These are phyloP conservation scores for Rhizodiscina lignyota DNA, from an alignment of 495 filamentous ascomycete species.

Conservation along the genomic window DNA sequence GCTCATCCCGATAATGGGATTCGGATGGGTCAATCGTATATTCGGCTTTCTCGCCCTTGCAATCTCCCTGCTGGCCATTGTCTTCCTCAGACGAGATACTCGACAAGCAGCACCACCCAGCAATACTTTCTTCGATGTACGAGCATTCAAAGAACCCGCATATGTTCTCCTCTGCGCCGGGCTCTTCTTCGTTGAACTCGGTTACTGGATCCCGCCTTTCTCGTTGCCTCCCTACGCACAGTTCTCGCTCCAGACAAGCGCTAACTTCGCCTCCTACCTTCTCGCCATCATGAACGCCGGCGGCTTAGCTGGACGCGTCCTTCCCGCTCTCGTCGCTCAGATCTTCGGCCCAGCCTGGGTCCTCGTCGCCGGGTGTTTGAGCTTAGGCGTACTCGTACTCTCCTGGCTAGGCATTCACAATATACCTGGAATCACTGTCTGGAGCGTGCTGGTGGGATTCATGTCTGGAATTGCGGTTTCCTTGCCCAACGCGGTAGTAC, in stretches of 20 bases:
- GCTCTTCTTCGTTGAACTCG: constrained; percentile 30
- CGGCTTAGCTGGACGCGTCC: constrained; percentile 38
- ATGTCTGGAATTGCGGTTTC: constrained; percentile 55
- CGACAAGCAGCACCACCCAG: constrained; percentile 40
- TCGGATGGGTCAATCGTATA: constrained; percentile 53
- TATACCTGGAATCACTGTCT: constrained; percentile 44
- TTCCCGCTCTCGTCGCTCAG: constrained; percentile 38
- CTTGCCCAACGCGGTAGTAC: constrained; percentile 39
- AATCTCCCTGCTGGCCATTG: constrained; percentile 40
- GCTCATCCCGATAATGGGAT: constrained; percentile 44
- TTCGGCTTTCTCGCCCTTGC: constrained; percentile 49
- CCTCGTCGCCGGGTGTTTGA: constrained; percentile 14
- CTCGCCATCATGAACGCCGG: constrained; percentile 16
- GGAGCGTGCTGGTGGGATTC: constrained; percentile 51
- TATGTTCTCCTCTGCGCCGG: constrained; percentile 20
- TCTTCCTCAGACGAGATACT: constrained; percentile 38
- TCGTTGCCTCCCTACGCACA: constrained; percentile 34
- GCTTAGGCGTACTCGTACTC: constrained; percentile 25
- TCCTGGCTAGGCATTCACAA: constrained; percentile 35
- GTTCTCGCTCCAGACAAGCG: constrained; percentile 34
- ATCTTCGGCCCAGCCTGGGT: constrained; percentile 35
- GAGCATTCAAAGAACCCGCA: constrained; percentile 34
- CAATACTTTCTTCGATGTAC: constrained; percentile 34
- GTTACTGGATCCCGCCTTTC: constrained; percentile 40
- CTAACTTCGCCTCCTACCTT: constrained; percentile 22